Evolutionary conservation across 2,329 filamentous ascomycete genomes (phyloP).

Genomic region (Cryphonectria nitschkei): DNA sequence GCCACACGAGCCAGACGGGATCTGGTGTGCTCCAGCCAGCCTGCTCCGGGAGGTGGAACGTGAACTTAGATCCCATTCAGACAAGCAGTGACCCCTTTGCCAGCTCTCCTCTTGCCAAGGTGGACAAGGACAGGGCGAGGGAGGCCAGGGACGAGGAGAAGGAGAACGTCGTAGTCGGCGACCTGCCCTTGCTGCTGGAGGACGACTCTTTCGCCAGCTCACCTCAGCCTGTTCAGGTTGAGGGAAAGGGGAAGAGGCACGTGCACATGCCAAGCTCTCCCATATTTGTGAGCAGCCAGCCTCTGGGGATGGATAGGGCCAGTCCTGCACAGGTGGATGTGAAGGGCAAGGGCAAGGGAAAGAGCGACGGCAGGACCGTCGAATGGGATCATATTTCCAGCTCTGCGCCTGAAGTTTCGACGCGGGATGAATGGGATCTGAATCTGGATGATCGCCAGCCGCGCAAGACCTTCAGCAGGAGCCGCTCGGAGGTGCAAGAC

Average conservation of each 20-base stretch:
- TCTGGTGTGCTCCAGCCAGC: conserved; percentile 25
- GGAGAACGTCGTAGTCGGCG: conserved; percentile 21
- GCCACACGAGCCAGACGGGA: neutral
- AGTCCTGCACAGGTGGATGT: conserved; percentile 29
- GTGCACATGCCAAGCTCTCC: conserved; percentile 31
- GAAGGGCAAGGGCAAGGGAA: conserved; percentile 8
- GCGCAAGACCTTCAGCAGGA: conserved; percentile 28
- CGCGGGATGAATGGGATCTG: conserved; percentile 24
- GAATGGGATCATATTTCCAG: conserved; percentile 58
- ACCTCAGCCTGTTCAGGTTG: conserved; percentile 25
- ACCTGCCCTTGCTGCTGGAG: neutral
- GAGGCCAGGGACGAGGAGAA: neutral
- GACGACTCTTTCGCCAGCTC: conserved; percentile 34
- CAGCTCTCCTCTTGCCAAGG: conserved; percentile 19
- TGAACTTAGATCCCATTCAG: conserved; percentile 38
- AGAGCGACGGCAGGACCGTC: conserved; percentile 28
- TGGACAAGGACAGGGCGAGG: neutral
- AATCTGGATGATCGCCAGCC: conserved; percentile 3
- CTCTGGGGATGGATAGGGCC: conserved; percentile 18
- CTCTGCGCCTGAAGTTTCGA: conserved; percentile 49
- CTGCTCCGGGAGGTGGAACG: conserved; percentile 30
- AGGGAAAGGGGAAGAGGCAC: conserved; percentile 20
- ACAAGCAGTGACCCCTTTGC: conserved; percentile 30
- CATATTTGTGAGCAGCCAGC: conserved; percentile 33
- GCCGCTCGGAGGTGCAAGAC: conserved; percentile 35